Base-by-base conservation (phyloP, 306 rosid genomes). In the Trichosanthes truncata region DNA sequence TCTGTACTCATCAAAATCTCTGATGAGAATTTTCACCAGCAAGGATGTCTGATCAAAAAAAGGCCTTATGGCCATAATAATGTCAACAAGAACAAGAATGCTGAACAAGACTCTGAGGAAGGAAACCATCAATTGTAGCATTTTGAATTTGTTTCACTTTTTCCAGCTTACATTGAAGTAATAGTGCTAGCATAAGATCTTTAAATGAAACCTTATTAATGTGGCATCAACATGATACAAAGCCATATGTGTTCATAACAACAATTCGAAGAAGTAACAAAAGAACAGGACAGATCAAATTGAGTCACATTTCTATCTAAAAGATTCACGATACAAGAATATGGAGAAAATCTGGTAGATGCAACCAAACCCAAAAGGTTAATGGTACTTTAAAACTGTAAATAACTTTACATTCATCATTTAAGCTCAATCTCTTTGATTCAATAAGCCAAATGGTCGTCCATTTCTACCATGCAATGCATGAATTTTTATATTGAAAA, bases 41-140 rank as follows among this genome's bases (percentile, higher is more conserved):
- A 6, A 7, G 26, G 52, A 20, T 35, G 7, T 36, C 7, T 38
- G 49, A 67, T 35, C 51, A 38, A 67, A 20, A 29, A 40, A 69
- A 1, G 76, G 35, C 35, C 5, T 69, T 40, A 40, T 46, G 5
- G 76, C 15, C 76, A 20, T 3, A n/a, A 41, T 43, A 40, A 69
- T 69, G 55, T 69, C 33, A 68, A 21, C 75, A 69, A 69, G 76
- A 21, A 69, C 76, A 69, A 69, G 26, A 40, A n/a, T 69, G 33
- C 55, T 69, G 76, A 69, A 21, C 49, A 69, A 4, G 9, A 21
- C 76, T 69, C 55, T 21, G 15, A 18, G 6, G 7, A 67, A 67
- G 3, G 74, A 18, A 40, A 20, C 26, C 49, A 67, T 33, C 45
- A 31, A 26, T 15, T 5, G 21, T 63, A 31, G 43, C 43, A 63